Evolutionary conservation across 169 alveolate genomes (phyloP), one percentile per base, ranked within the genome.

Genomic region (Plasmodium adleri): DNA sequence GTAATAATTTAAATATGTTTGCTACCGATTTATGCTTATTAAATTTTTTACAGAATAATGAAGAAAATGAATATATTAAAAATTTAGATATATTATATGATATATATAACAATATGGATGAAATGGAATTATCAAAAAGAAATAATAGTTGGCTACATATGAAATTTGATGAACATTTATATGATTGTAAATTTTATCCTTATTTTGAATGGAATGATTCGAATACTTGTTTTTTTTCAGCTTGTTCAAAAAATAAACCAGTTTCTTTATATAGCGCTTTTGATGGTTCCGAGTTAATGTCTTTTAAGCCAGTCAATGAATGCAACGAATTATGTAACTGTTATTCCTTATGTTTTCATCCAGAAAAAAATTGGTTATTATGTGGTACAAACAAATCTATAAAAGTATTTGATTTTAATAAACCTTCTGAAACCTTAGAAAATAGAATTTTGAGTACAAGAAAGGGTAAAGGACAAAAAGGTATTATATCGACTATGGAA

Each of bases 131-230:
- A 47, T 39, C 10, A 24, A 68, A 58, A 68, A 68, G 85, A 47
- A 66, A 68, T 24, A 15, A 7, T 10, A 68, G 74, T 13, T 80
- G 90, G 90, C 22, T 80, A 45, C 39, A 50, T 72, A 56, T 80
- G 22, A 43, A 80, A 12, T 5, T 13, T 5, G 63, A 39, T 20
- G 90, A 70, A 20, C 83, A 80, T 68, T 56, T 80, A 1, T 80
- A 80, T 49, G 90, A 80, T 24, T 80, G 90, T 52, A 80, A 80
- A 39, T 80, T 80, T 80, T 80, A 80, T 72, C 90, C 90, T 3
- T 56, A 67, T 43, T 80, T 80, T 56, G 90, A 80, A 13, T 80
- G 90, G 90, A 67, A 20, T 49, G 45, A 80, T 10, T 49, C 15
- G 2, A 80, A 80, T 60, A 80, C 83, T 2, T 80, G 90, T n/a